phyloP scores from a whole-genome alignment of 1,139 yeast species.

The Candida dubliniensis region DNA sequence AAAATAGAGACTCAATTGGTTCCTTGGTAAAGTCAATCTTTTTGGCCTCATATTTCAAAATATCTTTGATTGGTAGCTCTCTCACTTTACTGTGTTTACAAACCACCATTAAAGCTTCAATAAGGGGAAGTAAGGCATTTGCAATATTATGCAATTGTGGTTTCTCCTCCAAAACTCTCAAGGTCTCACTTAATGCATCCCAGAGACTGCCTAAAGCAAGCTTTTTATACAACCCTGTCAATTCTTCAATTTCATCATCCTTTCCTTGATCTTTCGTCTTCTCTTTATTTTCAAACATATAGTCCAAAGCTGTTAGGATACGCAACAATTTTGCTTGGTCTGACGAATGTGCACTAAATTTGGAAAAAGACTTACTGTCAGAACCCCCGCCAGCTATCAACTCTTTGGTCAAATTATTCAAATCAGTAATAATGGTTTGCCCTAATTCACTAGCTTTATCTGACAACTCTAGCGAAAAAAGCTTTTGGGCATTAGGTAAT shows the following conservation, averaged over 20 bases:
- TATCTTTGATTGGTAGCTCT: conserved; percentile 60
- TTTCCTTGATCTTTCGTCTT: conserved; percentile 17
- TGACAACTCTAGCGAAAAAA: conserved; percentile 70
- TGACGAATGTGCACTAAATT: conserved; percentile 79
- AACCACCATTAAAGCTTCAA: conserved; percentile 93
- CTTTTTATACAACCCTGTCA: conserved; percentile 62
- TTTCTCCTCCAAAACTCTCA: conserved; percentile 58
- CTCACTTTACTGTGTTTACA: conserved; percentile 83
- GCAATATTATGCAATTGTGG: conserved; percentile 61
- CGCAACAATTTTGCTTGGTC: conserved; percentile 86
- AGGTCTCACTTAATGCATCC: conserved; percentile 81
- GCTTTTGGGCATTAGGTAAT: conserved; percentile 59
- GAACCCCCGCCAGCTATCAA: conserved; percentile 46
- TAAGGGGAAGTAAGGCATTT: conserved; percentile 78
- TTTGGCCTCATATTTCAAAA: conserved; percentile 55
- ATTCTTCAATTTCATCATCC: conserved; percentile 37
- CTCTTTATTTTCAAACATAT: conserved; percentile 57
- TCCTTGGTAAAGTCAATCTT: conserved; percentile 69
- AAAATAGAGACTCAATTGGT: conserved; percentile 78
- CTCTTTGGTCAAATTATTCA: conserved; percentile 51
- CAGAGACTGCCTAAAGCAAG: conserved; percentile 78
- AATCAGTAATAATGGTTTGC: conserved; percentile 54
- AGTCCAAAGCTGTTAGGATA: conserved; percentile 86
- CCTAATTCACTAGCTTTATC: conserved; percentile 66
- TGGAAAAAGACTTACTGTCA: conserved; percentile 55